These are phyloP conservation scores for Cordyceps militaris DNA, from an alignment of 2,329 filamentous ascomycete genomes.

Conservation along the genomic window DNA sequence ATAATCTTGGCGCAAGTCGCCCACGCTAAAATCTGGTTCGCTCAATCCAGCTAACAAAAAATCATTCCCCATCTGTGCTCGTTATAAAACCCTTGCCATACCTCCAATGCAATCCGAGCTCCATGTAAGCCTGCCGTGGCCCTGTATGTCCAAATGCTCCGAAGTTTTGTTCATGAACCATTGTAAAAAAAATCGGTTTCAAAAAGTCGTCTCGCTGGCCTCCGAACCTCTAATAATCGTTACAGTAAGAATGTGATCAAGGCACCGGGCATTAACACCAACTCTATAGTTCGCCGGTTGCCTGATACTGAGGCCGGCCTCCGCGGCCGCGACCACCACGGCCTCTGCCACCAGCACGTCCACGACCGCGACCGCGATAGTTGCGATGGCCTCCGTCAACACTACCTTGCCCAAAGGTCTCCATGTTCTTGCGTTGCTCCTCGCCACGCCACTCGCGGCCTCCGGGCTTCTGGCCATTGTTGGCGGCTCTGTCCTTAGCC, in stretches of 20 bases:
- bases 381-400: conserved; percentile 76
- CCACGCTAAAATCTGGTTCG: conserved; percentile 7
- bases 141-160: conserved; percentile 9
- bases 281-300: conserved; percentile 9
- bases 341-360: conserved; percentile 52
- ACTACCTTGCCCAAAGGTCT: conserved; percentile 95
- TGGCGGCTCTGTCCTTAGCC: conserved; percentile 77
- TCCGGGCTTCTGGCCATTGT: conserved; percentile 58
- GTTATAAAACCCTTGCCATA: neutral
- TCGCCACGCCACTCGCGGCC: conserved; percentile 86
- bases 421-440: conserved; percentile 91
- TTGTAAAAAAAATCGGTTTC: neutral
- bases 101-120: conserved; percentile 11
- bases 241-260: neutral
- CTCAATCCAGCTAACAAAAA: conserved; percentile 2
- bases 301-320: conserved; percentile 26
- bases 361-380: conserved; percentile 73
- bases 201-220: conserved; percentile 8
- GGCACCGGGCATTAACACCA: neutral
- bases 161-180: conserved; percentile 1
- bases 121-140: conserved; percentile 8
- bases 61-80: neutral
- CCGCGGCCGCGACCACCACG: conserved; percentile 34
- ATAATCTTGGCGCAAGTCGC: conserved; percentile 8
- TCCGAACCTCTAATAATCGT: conserved; percentile 3